Evolutionary conservation across 192 early-diverging fungal species (phyloP), one percentile per base, ranked within the genome.

Genomic region (Backusella psychrophila): DNA sequence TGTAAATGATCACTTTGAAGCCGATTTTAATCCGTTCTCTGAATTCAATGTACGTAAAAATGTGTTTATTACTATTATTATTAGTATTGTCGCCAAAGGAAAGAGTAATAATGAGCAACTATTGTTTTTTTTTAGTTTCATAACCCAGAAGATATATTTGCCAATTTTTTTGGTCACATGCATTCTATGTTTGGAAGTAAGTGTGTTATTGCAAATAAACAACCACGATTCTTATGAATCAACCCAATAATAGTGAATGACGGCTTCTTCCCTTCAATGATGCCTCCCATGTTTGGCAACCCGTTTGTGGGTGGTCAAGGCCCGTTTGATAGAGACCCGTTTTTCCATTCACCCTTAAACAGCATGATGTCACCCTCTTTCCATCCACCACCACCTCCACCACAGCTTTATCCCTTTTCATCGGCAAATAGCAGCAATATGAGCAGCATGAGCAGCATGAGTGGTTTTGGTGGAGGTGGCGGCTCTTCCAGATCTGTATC

Each of bases 31-130:
- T 14, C 39, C 39, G 31, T 71, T 71, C 42, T 21, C 39, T 49
- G 70, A 44, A 71, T 71, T 71, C 39, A 39, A 71, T 31, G 70
- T 71, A 71, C 41, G 42, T 39, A 41, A 71, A 70, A 21, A 70
- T 31, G 4, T 14, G 9, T 29, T 33, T 12, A 44, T 46, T 39
- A 39, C 6, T 38, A 36, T 38, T 38, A 1, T 39, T 39, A 1
- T 38, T 38, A 1, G 9, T 39, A 1, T 39, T 39, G 38, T 39
- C 11, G 38, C 11, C 7, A 38, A 38, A 38, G 38, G 38, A 38
- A 38, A 38, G 38, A 38, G 38, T 38, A 38, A 38, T 38, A 38
- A 38, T 38, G 29, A 29, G 29, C 29, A 29, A 29, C n/a, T n/a
- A n/a, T n/a, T n/a, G n/a, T 17, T 19, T 35, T 69, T 23, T 12